Percentiles rank a stretch among this genome's conserved stretches.
phyloP scores from a whole-genome alignment of 2,329 filamentous ascomycete genomes.

The Diaporthe sp. region DNA sequence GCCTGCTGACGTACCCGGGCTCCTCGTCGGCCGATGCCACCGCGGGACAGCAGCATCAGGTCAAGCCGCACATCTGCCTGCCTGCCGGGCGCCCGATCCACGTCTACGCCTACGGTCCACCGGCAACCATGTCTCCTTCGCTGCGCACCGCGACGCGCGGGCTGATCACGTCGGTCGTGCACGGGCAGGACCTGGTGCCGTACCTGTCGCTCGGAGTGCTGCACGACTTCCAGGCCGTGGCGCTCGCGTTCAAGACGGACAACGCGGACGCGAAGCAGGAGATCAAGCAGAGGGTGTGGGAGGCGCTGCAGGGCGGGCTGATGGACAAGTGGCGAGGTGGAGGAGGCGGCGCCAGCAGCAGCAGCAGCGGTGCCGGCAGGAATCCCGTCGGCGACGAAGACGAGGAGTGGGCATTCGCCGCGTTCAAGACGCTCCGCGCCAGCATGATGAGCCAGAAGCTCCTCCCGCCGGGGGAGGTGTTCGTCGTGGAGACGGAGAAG shows the following conservation, averaged over 20 bases:
- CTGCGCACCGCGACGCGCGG: slow-evolving; percentile 77
- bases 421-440: slow-evolving; percentile 72
- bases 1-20: slow-evolving; percentile 44
- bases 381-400: slow-evolving; percentile 53
- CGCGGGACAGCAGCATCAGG: not conserved
- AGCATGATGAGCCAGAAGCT: slow-evolving; percentile 78
- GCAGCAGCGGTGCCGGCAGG: slow-evolving; percentile 37
- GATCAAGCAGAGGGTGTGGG: slow-evolving; percentile 74
- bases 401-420: slow-evolving; percentile 76
- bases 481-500: slow-evolving; percentile 74
- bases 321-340: slow-evolving; percentile 69
- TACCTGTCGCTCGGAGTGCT: slow-evolving; percentile 78
- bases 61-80: slow-evolving; percentile 55
- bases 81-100: slow-evolving; percentile 78
- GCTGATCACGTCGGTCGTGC: slow-evolving; percentile 79
- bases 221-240: slow-evolving; percentile 79
- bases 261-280: slow-evolving; percentile 74
- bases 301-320: slow-evolving; percentile 70
- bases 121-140: slow-evolving; percentile 76
- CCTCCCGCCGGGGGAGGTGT: slow-evolving; percentile 81
- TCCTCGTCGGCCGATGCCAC: slow-evolving; percentile 34
- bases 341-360: slow-evolving; percentile 39
- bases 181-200: slow-evolving; percentile 79
- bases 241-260: slow-evolving; percentile 79
- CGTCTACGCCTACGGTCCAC: slow-evolving; percentile 82